Conservation (phyloP, 371 early-diverging fungal species). For the Lichtheimia ramosa region DNA sequence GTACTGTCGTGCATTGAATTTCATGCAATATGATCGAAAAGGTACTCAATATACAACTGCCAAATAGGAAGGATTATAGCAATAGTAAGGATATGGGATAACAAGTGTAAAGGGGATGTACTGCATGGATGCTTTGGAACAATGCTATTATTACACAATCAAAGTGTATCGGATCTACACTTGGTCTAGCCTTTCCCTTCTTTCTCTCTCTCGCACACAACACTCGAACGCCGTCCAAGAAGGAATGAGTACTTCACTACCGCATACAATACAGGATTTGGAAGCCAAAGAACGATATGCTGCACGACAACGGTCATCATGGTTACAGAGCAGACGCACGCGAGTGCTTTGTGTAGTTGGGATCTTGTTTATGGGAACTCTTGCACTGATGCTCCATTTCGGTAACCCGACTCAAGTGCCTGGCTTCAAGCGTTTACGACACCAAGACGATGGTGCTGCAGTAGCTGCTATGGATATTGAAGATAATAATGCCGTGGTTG, state of each 20-base stretch:
- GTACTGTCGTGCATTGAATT: too few relatives aligned
- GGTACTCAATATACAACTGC: too few relatives aligned
- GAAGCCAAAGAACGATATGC: slow-evolving; percentile 10
- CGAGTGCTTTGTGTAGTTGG: slow-evolving; percentile 3
- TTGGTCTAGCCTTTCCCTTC: too few relatives aligned
- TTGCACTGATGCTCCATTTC: slow-evolving; percentile 3
- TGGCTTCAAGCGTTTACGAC: neutral
- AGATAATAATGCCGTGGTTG: neutral
- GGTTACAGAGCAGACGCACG: neutral
- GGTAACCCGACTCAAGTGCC: neutral
- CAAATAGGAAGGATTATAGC: too few relatives aligned
- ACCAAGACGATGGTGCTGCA: slow-evolving; percentile 4
- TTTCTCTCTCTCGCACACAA: too few relatives aligned
- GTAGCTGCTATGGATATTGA: slow-evolving; percentile 6
- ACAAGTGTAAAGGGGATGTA: too few relatives aligned
- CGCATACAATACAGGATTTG: slow-evolving; percentile 5
- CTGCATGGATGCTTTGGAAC: too few relatives aligned
- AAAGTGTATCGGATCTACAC: too few relatives aligned
- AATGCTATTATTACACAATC: too few relatives aligned
- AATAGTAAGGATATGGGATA: too few relatives aligned
- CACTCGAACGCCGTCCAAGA: neutral
- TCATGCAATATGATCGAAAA: too few relatives aligned
- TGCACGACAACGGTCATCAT: neutral
- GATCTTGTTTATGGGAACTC: neutral
- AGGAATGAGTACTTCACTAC: slow-evolving; percentile 1